Base-by-base conservation (phyloP, 805 yeast genomes). In the Debaryomyces hansenii region DNA sequence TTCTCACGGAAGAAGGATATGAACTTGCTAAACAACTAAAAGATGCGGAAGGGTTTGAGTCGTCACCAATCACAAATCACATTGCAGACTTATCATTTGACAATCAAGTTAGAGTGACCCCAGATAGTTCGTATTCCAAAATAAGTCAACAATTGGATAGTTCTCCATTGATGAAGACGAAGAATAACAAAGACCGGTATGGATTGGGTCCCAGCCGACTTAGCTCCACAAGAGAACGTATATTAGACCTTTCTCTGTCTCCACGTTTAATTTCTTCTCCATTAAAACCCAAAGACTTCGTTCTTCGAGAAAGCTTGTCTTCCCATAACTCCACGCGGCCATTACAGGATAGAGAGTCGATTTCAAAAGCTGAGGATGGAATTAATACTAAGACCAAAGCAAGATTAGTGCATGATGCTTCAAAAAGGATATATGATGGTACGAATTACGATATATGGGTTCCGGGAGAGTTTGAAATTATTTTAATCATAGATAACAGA, bases 401-500 rank as follows among this genome's bases (percentile, higher is more conserved):
- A 8, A n/a, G 14, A 11, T n/a, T 40, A 16, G 34, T 24, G 16
- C 74, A 69, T 46, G 69, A 70, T 42, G 41, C 50, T 3, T 44
- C 29, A 3, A 56, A 61, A 28, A 52, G 57, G 32, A 46, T 52
- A 0, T 59, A 53, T 20, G 51, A 51, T 37, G 64, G 58, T 12
- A 57, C 56, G 12, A 53, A 63, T 3, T 79, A 78, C 53, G 72
- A 70, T 16, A 59, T 71, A 1, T 94, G 98, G 98, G 62, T 70
- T 4, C 66, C 77, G 0, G 83, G 78, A 0, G 69, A 77, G 2
- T 91, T 71, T 59, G 83, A 79, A 1, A 66, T 92, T 2, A 66
- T 75, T 16, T 73, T 91, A 20, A 53, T 88, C 2, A 64, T 92
- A 4, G 99, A 92, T 62, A 88, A 82, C 55, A 75, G 98, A 52